Percentiles rank a stretch among this genome's conserved stretches.
phyloP scores from a whole-genome alignment of 2,329 filamentous ascomycete species.

The Apiospora pterosperma region DNA sequence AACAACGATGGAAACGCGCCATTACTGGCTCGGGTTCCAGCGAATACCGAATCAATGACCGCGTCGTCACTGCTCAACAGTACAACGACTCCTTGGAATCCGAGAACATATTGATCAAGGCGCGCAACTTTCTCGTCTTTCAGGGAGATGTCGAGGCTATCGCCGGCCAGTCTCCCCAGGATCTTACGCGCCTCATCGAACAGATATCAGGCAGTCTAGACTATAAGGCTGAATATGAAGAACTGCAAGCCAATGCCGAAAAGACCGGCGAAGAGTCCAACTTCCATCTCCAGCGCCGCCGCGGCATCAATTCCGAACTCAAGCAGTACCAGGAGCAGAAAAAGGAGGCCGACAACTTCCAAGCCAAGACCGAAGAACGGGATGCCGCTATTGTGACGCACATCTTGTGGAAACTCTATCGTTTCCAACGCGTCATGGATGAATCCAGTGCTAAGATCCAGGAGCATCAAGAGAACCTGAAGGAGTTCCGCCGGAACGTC shows the following conservation, averaged over 20 bases:
- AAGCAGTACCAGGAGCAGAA: constrained; percentile 98
- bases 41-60: constrained; percentile 96
- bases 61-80: constrained; percentile 79
- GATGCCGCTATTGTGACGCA: constrained; percentile 91
- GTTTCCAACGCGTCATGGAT: constrained; percentile 91
- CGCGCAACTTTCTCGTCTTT: constrained; percentile 95
- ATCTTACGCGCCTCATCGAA: constrained; percentile 90
- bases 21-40: constrained; percentile 87
- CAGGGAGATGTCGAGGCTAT: constrained; percentile 98
- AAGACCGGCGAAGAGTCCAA: constrained; percentile 85
- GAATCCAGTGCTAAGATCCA: constrained; percentile 87
- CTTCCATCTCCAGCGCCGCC: constrained; percentile 81
- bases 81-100: constrained; percentile 91
- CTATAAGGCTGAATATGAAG: constrained; percentile 91
- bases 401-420: constrained; percentile 93
- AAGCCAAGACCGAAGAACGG: constrained; percentile 83
- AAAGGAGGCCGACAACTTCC: constrained; percentile 88
- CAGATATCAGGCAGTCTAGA: constrained; percentile 97
- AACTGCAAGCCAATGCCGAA: constrained; percentile 80
- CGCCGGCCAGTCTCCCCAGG: constrained; percentile 89
- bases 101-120: constrained; percentile 97
- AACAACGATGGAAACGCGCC: constrained; percentile 91
- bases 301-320: constrained; percentile 96
- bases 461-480: constrained; percentile 90
- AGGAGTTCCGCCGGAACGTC: constrained; percentile 85